Percentiles rank a stretch among this genome's conserved stretches.
Conservation (phyloP, 257 asterid species). For the Solanum piurae region DNA sequence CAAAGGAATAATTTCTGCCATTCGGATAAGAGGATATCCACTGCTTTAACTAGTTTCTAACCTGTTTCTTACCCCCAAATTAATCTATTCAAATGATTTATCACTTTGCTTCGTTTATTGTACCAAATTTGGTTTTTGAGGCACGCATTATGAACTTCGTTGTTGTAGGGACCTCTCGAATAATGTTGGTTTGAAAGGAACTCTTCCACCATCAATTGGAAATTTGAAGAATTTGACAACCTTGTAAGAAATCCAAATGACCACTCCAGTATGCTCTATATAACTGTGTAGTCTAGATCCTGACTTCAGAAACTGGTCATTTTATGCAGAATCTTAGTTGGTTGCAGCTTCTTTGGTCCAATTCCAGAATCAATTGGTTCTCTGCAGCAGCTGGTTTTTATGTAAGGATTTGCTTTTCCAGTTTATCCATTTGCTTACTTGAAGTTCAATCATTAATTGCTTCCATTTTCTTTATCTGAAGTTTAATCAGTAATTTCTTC, state of each 20-base stretch:
- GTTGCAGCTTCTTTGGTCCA: slow-evolving; percentile 79
- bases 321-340: slow-evolving; percentile 60
- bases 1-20: not conserved
- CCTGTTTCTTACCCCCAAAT: not conserved
- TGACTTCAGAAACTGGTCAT: not conserved
- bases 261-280: not conserved
- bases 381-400: slow-evolving; percentile 50
- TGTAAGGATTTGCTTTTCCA: slow-evolving; percentile 35
- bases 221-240: slow-evolving; percentile 54
- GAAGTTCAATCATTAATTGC: not conserved
- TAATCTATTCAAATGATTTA: not conserved
- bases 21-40: not conserved
- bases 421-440: not conserved
- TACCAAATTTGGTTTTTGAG: not conserved
- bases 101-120: not conserved
- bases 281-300: not conserved
- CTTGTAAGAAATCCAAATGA: slow-evolving; percentile 34
- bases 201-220: slow-evolving; percentile 68
- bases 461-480: not conserved
- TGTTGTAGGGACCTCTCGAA: slow-evolving; percentile 87
- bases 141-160: not conserved
- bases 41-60: not conserved
- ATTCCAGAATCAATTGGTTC: slow-evolving; percentile 80
- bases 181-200: slow-evolving; percentile 59
- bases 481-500: not conserved